Conservation (phyloP, 83 land plant species). For the Isoetes engelmannii region DNA sequence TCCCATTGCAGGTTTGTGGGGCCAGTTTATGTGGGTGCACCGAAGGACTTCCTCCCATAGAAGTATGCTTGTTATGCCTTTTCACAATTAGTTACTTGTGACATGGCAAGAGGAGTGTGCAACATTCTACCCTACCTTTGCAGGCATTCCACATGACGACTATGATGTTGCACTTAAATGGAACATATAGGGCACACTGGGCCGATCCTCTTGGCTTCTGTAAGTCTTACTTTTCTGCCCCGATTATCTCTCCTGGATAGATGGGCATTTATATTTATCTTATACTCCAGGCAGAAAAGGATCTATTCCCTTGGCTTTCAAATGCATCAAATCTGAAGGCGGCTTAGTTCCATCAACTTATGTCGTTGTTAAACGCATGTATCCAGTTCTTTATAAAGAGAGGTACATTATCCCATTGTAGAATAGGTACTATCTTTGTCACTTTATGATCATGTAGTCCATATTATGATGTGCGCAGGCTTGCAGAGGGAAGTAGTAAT, state of each 20-base stretch:
- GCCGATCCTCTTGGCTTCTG: constrained; percentile 67
- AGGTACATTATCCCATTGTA: constrained; percentile 32
- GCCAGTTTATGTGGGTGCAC: constrained; percentile 60
- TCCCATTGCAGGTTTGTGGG: constrained; percentile 83
- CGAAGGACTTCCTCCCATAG: constrained; percentile 63
- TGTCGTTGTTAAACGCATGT: constrained; percentile 56
- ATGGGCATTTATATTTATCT: not conserved
- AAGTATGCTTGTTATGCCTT: constrained; percentile 44
- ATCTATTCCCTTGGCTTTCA: constrained; percentile 57
- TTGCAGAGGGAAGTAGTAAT: constrained; percentile 35
- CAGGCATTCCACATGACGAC: constrained; percentile 44
- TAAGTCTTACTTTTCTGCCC: constrained; percentile 25
- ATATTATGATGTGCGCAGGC: constrained; percentile 46
- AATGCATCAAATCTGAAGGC: constrained; percentile 59
- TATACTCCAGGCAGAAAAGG: constrained; percentile 39
- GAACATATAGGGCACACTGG: constrained; percentile 77
- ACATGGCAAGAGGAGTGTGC: not conserved
- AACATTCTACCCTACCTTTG: not conserved
- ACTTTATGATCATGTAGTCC: not conserved
- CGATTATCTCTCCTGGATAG: not conserved
- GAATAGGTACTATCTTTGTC: not conserved
- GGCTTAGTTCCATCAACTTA: constrained; percentile 62
- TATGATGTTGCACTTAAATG: constrained; percentile 55
- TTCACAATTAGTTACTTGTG: not conserved
- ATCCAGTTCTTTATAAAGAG: constrained; percentile 66